A percentile compares a stretch with the other conserved stretches of the same genome.
Evolutionary conservation across 805 yeast species (phyloP).

Genomic region (Wickerhamomyces xylosicus): DNA sequence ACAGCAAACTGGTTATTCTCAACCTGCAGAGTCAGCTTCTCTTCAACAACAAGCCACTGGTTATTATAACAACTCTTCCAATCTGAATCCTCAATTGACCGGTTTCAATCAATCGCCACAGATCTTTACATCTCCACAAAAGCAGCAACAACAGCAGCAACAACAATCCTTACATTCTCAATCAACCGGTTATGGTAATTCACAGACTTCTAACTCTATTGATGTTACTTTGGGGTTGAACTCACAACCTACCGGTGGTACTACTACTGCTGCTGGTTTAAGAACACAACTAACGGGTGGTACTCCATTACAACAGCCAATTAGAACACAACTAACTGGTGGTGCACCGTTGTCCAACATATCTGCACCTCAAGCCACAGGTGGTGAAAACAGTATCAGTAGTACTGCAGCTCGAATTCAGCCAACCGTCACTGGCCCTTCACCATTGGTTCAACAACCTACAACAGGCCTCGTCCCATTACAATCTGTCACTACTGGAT

Average conservation of each 20-base stretch:
- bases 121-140: neutral
- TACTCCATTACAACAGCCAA: conserved; percentile 13
- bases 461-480: conserved; percentile 23
- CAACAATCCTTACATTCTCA: conserved; percentile 4
- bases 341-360: conserved; percentile 3
- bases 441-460: conserved; percentile 22
- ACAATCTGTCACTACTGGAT: conserved; percentile 10
- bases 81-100: neutral
- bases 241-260: conserved; percentile 10
- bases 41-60: conserved; percentile 5
- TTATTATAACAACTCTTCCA: no score
- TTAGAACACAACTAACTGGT: conserved; percentile 12
- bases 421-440: conserved; percentile 23
- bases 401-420: conserved; percentile 36
- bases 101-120: neutral
- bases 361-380: conserved; percentile 6
- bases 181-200: conserved; percentile 19
- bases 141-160: conserved; percentile 20
- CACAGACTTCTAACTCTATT: conserved; percentile 4
- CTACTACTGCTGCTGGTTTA: conserved; percentile 12
- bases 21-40: conserved; percentile 14
- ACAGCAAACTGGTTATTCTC: conserved; percentile 18
- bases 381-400: conserved; percentile 6
- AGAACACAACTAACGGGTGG: conserved; percentile 6
- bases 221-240: conserved; percentile 5